Conservation (phyloP, 2,329 filamentous ascomycete genomes). For the Penicillium digitatum region DNA sequence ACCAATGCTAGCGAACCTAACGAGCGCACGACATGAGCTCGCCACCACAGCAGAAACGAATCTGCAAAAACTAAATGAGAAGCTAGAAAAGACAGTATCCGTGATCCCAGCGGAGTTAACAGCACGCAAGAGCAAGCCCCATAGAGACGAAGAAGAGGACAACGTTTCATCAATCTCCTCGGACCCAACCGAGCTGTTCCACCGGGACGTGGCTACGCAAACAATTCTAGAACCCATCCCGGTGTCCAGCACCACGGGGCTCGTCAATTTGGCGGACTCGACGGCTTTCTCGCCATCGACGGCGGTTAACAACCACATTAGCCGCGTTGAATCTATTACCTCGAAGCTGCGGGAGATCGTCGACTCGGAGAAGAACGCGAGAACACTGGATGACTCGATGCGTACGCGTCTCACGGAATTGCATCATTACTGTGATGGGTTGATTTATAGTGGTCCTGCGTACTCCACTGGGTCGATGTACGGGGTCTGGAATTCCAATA, state of each 20-base stretch:
- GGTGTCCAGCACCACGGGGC: conserved; percentile 24
- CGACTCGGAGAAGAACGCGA: conserved; percentile 37
- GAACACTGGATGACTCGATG: conserved; percentile 32
- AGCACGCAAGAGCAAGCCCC: conserved; percentile 24
- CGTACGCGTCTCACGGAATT: conserved; percentile 42
- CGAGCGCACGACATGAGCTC: conserved; percentile 56
- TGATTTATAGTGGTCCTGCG: conserved; percentile 39
- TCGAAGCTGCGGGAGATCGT: conserved; percentile 50
- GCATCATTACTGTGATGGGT: conserved; percentile 50
- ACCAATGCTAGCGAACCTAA: conserved; percentile 55
- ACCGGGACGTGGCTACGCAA: conserved; percentile 61
- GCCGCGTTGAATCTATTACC: conserved; percentile 49
- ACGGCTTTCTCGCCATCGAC: conserved; percentile 20
- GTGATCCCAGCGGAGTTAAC: conserved; percentile 45
- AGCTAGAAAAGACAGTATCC: conserved; percentile 51
- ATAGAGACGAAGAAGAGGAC: conserved; percentile 26
- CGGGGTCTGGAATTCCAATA: conserved; percentile 30
- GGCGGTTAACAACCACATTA: conserved; percentile 39
- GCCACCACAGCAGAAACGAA: conserved; percentile 50
- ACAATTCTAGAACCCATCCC: conserved; percentile 46
- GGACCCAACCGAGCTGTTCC: conserved; percentile 61
- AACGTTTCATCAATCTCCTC: conserved; percentile 47
- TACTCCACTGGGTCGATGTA: conserved; percentile 31
- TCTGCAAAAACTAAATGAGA: conserved; percentile 54
- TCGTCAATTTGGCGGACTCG: conserved; percentile 13